These are phyloP conservation scores for Pochonia chlamydosporia DNA, from an alignment of 2,329 filamentous ascomycete species.

Conservation along the genomic window DNA sequence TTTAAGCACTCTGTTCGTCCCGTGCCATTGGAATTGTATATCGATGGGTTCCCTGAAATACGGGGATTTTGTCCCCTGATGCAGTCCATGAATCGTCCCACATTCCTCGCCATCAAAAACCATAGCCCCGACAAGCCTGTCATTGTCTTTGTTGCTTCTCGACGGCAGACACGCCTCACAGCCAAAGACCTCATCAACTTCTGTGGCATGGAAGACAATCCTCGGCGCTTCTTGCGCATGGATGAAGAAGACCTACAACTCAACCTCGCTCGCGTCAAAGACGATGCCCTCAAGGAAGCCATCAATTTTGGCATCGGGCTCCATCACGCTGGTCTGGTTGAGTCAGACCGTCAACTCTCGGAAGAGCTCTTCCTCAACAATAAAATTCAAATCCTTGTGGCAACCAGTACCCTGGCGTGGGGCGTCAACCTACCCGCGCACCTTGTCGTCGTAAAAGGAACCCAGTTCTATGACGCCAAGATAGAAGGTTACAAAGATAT, in stretches of 20 bases:
- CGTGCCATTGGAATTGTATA: constrained; percentile 92
- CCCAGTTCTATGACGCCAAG: constrained; percentile 97
- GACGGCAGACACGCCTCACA: constrained; percentile 88
- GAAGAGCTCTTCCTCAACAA: constrained; percentile 96
- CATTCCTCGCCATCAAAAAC: constrained; percentile 91
- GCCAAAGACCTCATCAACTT: constrained; percentile 96
- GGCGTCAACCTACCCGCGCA: constrained; percentile 97
- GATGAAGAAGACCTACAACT: constrained; percentile 87
- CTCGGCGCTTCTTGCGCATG: constrained; percentile 87
- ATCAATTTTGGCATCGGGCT: constrained; percentile 94
- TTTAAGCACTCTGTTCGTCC: constrained; percentile 96
- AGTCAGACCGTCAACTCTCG: constrained; percentile 83
- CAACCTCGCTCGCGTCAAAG: constrained; percentile 85
- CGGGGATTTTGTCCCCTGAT: constrained; percentile 94
- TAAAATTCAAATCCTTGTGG: constrained; percentile 95
- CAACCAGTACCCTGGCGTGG: constrained; percentile 95
- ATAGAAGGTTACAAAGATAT: constrained; percentile 97
- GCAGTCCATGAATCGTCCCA: constrained; percentile 98
- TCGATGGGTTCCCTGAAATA: constrained; percentile 93
- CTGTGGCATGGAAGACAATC: constrained; percentile 98
- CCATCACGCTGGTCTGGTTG: constrained; percentile 94
- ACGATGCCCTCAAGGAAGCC: constrained; percentile 88
- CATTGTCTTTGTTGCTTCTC: constrained; percentile 95
- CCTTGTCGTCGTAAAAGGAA: constrained; percentile 95
- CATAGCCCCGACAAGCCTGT: constrained; percentile 96